These are phyloP conservation scores for Shiraia sp. DNA, from an alignment of 2,329 filamentous ascomycete species.

Conservation along the genomic window DNA sequence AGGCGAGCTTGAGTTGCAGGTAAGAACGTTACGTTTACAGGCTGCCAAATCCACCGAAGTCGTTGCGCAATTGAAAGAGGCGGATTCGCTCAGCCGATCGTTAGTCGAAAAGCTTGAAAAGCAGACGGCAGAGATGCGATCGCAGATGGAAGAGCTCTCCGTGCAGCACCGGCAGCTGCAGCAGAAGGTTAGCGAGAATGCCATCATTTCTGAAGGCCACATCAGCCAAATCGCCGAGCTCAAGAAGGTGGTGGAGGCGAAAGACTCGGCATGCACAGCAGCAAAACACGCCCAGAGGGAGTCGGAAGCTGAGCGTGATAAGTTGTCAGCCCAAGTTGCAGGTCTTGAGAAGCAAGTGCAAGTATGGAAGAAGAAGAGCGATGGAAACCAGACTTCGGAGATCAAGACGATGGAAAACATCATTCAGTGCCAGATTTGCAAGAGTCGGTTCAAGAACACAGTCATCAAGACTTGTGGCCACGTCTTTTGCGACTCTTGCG, in stretches of 20 bases:
- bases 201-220: conserved; percentile 70
- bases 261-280: conserved; percentile 69
- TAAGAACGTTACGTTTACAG: conserved; percentile 76
- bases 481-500: conserved; percentile 87
- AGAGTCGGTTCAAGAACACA: conserved; percentile 91
- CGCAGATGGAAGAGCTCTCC: conserved; percentile 71
- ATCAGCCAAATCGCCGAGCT: conserved; percentile 78
- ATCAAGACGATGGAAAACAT: conserved; percentile 80
- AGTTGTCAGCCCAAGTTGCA: conserved; percentile 75
- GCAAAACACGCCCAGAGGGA: conserved; percentile 66
- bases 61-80: conserved; percentile 88
- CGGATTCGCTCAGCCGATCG: conserved; percentile 75
- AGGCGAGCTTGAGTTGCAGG: conserved; percentile 80
- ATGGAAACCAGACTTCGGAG: conserved; percentile 79
- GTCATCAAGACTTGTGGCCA: conserved; percentile 93
- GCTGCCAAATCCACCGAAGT: conserved; percentile 92
- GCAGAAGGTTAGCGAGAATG: conserved; percentile 69
- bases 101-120: conserved; percentile 87
- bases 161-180: conserved; percentile 77
- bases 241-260: conserved; percentile 72
- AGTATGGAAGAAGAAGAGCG: conserved; percentile 79
- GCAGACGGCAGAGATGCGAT: conserved; percentile 80
- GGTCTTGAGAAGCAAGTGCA: conserved; percentile 82
- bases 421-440: conserved; percentile 89
- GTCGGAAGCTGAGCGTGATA: conserved; percentile 74